phyloP scores from a whole-genome alignment of 208 protist species.

The Leishmania martiniquensis region DNA sequence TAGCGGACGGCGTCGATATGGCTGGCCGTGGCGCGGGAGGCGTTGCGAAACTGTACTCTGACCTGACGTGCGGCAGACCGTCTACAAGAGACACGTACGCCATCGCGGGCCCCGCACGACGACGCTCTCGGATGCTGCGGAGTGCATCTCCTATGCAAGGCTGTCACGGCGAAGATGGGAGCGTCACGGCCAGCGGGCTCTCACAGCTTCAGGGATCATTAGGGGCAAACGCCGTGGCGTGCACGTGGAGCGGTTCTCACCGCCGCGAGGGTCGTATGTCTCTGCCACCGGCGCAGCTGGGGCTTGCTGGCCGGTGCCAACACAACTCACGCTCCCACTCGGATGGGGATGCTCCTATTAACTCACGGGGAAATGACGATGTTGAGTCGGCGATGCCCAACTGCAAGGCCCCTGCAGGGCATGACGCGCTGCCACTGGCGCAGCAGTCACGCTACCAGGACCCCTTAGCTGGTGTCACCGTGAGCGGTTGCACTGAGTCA shows the following conservation, averaged over 20 bases:
- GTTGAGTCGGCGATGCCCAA: neutral
- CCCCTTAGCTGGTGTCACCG: neutral
- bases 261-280: neutral
- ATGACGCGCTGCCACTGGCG: neutral
- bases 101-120: conserved; percentile 34
- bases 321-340: conserved; percentile 11
- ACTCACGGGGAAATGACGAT: neutral
- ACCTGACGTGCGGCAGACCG: neutral
- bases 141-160: neutral
- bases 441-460: conserved; percentile 10
- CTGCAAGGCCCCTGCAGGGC: neutral
- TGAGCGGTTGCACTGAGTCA: neutral
- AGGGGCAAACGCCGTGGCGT: neutral
- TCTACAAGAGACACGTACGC: conserved; percentile 2
- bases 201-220: neutral
- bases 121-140: conserved; percentile 32
- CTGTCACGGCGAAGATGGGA: neutral
- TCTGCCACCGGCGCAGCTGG: neutral
- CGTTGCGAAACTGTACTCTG: conserved; percentile 1
- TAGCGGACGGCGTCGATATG: conserved; percentile 24
- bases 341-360: conserved; percentile 1
- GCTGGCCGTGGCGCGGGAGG: neutral
- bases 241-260: neutral
- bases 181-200: no score
- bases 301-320: neutral